phyloP scores from a whole-genome alignment of 768 basidiomycete species.

The Collybia mongolica region DNA sequence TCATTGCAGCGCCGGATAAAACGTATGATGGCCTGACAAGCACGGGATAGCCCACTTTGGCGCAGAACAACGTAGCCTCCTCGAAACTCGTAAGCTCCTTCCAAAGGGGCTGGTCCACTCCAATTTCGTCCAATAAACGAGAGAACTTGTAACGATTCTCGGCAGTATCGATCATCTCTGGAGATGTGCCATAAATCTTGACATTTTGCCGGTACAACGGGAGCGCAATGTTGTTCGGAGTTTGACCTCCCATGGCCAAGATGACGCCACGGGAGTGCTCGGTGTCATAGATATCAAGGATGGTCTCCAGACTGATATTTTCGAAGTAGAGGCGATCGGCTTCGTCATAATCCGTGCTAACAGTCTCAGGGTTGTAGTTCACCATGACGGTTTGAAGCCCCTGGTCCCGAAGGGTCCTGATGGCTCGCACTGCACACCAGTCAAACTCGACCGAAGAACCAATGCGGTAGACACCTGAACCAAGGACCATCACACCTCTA shows the following conservation, averaged over 20 bases:
- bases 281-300: constrained; percentile 93
- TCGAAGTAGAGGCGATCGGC: constrained; percentile 98
- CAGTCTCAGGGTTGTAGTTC: constrained; percentile 99
- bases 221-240: constrained; percentile 97
- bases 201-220: constrained; percentile 96
- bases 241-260: constrained; percentile 97
- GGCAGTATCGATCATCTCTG: constrained; percentile 99
- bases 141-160: constrained; percentile 99
- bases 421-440: constrained; percentile 98
- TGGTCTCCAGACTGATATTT: constrained; percentile 95
- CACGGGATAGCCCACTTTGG: constrained; percentile 92
- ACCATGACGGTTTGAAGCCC: constrained; percentile 97
- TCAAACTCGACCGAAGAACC: constrained; percentile 99
- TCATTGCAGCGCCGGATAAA: constrained; percentile 99
- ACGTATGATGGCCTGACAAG: constrained; percentile 98
- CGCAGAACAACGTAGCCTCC: constrained; percentile 87
- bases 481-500: constrained; percentile 94
- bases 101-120: constrained; percentile 98
- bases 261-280: constrained; percentile 91
- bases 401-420: constrained; percentile 92
- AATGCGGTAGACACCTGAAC: constrained; percentile 98
- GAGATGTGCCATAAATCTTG: constrained; percentile 97
- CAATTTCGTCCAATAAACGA: constrained; percentile 93
- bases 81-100: constrained; percentile 93
- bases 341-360: constrained; percentile 98